Evolutionary conservation across 2,329 filamentous ascomycete species (phyloP).

Genomic region (Macroventuria anomochaeta): DNA sequence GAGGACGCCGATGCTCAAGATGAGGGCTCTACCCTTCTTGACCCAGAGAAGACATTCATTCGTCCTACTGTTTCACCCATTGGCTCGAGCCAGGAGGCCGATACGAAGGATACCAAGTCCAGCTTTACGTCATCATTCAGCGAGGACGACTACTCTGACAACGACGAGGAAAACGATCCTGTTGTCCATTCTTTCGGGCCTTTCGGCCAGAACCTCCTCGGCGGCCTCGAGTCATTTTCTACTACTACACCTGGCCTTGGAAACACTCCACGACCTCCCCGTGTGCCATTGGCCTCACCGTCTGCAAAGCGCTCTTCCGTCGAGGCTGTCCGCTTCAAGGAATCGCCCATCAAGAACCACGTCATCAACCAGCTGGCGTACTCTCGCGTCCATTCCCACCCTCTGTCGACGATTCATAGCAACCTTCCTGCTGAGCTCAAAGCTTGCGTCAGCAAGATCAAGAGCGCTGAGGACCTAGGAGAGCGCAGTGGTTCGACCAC

Average conservation of each 20-base stretch:
- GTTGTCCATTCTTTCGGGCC: constrained; percentile 91
- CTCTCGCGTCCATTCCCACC: constrained; percentile 88
- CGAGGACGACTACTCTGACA: constrained; percentile 71
- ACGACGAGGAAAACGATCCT: constrained; percentile 91
- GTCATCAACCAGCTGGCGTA: constrained; percentile 95
- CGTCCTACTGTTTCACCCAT: constrained; percentile 35
- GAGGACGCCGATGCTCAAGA: constrained; percentile 48
- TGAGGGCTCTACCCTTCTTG: constrained; percentile 30
- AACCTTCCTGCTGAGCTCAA: constrained; percentile 74
- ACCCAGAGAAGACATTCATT: constrained; percentile 40
- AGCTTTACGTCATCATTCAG: constrained; percentile 41
- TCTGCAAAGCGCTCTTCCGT: constrained; percentile 40
- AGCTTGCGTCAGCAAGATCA: constrained; percentile 37
- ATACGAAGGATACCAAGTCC: constrained; percentile 28
- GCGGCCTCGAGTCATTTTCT: constrained; percentile 79
- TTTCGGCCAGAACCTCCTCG: constrained; percentile 84
- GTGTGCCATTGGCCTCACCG: constrained; percentile 35
- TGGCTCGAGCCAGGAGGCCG: constrained; percentile 26
- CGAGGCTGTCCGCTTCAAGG: constrained; percentile 41
- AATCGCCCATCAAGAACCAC: constrained; percentile 74
- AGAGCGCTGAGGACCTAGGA: constrained; percentile 26
- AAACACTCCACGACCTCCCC: constrained; percentile 36
- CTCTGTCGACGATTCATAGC: constrained; percentile 85
- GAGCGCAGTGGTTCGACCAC: constrained; percentile 29
- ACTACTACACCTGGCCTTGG: constrained; percentile 61